Evolutionary conservation across 306 rosid genomes (phyloP).

Genomic region (Corylus heterophylla): DNA sequence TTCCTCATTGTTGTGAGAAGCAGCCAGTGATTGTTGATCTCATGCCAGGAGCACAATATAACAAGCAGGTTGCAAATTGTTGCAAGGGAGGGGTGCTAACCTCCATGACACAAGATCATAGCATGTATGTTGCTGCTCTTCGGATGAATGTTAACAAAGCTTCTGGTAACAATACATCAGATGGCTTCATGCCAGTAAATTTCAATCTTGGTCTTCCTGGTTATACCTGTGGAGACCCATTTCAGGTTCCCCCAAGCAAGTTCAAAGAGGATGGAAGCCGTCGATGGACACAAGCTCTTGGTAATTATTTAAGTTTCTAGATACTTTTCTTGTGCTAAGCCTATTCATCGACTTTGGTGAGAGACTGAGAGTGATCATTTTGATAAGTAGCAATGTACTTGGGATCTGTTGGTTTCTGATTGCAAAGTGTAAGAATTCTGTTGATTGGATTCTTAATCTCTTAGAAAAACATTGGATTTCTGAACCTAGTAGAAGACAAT

Average conservation of each 20-base stretch:
- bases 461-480: no score
- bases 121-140: constrained; percentile 43
- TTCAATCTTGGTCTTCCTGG: constrained; percentile 72
- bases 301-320: constrained; percentile 26
- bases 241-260: constrained; percentile 50
- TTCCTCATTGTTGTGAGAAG: constrained; percentile 72
- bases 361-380: neutral
- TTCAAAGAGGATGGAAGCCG: constrained; percentile 44
- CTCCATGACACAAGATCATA: constrained; percentile 57
- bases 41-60: constrained; percentile 58
- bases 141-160: constrained; percentile 47
- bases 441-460: neutral
- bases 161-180: neutral
- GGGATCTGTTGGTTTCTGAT: neutral
- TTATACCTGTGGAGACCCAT: constrained; percentile 55
- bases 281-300: constrained; percentile 62
- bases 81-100: constrained; percentile 68
- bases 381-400: neutral
- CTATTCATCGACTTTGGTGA: neutral
- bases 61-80: constrained; percentile 55
- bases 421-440: neutral
- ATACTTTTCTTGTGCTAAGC: neutral
- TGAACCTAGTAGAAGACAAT: no score
- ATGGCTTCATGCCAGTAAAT: constrained; percentile 37
- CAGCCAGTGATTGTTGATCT: constrained; percentile 61